Percentiles rank a stretch among this genome's conserved stretches.
Evolutionary conservation across 2,329 filamentous ascomycete genomes (phyloP).

Genomic region (Chalaropsis thielavioides): DNA sequence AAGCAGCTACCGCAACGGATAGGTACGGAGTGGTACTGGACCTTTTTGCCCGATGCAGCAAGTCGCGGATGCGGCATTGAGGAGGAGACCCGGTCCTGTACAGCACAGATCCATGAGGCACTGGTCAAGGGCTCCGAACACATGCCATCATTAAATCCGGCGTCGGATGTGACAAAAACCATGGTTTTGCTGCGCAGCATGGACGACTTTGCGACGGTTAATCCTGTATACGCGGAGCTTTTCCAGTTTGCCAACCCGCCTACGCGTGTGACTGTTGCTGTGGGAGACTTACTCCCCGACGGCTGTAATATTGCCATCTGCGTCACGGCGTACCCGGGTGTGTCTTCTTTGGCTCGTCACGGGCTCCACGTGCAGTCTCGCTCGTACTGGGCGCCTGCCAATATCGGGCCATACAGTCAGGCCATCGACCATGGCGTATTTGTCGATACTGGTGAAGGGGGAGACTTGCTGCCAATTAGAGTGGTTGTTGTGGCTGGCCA

Average conservation of each 20-base stretch:
- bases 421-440: conserved; percentile 44
- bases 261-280: conserved; percentile 68
- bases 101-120: conserved; percentile 31
- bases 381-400: conserved; percentile 95
- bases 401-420: conserved; percentile 95
- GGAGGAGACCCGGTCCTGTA: conserved; percentile 35
- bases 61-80: conserved; percentile 26
- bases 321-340: conserved; percentile 28
- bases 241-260: conserved; percentile 73
- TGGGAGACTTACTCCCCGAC: conserved; percentile 49
- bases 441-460: conserved; percentile 21
- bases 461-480: conserved; percentile 48
- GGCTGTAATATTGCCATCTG: conserved; percentile 47
- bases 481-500: conserved; percentile 67
- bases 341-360: conserved; percentile 30
- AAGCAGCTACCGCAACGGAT: conserved; percentile 9
- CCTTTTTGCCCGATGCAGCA: conserved; percentile 25
- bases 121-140: conserved; percentile 24
- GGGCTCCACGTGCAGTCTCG: conserved; percentile 80
- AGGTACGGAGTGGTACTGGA: conserved; percentile 26
- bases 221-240: conserved; percentile 57
- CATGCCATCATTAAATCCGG: conserved; percentile 22
- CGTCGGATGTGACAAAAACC: conserved; percentile 37
- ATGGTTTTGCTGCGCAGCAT: conserved; percentile 64
- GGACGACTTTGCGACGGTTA: conserved; percentile 62